Base-by-base conservation (phyloP, 1,139 yeast species). In the Geotrichum europaeum region DNA sequence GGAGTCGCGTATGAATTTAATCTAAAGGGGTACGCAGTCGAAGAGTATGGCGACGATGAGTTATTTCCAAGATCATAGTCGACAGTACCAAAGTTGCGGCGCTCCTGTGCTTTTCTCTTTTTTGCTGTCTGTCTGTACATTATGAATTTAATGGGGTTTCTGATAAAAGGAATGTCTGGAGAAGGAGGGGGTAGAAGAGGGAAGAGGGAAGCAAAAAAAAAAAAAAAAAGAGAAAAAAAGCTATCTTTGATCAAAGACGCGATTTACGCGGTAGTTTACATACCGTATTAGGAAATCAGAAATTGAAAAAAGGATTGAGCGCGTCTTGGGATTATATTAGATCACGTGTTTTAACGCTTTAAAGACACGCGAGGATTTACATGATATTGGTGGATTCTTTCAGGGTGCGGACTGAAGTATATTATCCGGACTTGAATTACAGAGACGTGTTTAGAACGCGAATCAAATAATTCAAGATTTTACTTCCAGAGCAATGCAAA, bases 91-190 rank as follows among this genome's bases (percentile, higher is more conserved):
- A 86, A 86, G 74, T 87, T 87, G 66, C 84, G 81, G 65, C 95
- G 80, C 6, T 90, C 90, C 6, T 88, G 84, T 3, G 89, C 85
- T 72, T 91, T 82, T 76, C 91, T 51, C 4, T 60, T 56, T 40
- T 61, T 82, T 72, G 87, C 87, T 20, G 84, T 78, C 68, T 85
- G 90, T 73, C 94, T 81, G 69, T 87, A 87, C 96, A 88, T 88
- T 30, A 50, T 47, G 32, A 28, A 51, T n/a, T 22, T 61, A 22
- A 18, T 28, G 20, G 28, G 9, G 36, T 22, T 24, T 10, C 43
- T 36, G 43, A 6, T 36, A 36, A n/a, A 36, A 15, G n/a, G 18
- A 28, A 28, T 28, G 6, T 9, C 32, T 28, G 6, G 9, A 9
- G 32, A 28, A 28, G 32, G 9, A 28, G 32, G 18, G 34, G 34